Base-by-base conservation (phyloP, 768 basidiomycete species). In the Trametes elegans region DNA sequence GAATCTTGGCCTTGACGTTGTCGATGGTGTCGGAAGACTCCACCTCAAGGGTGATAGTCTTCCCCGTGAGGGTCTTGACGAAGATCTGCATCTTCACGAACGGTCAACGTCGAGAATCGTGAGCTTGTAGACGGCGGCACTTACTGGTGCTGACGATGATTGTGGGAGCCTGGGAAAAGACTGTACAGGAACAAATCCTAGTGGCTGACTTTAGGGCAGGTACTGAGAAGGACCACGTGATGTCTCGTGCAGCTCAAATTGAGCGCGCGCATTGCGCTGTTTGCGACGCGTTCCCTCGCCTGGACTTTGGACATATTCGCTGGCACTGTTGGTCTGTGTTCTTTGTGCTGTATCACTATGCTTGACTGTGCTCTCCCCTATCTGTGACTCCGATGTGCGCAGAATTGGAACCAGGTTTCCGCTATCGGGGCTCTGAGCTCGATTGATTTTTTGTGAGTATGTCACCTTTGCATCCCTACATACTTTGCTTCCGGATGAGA, bases 41-140 rank as follows among this genome's bases (percentile, higher is more conserved):
- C 73, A 95, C 93, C 87, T 97, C 94, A 58, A 96, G 89, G 80
- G 93, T 95, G 85, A 97, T 97, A 61, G 93, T 95, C 88, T 95
- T 92, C 60, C 89, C 90, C 72, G 91, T 95, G 64, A 94, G 89
- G 79, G 92, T 94, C 76, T 82, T 87, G 75, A 87, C 85, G 78
- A 88, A 88, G 72, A 88, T 88, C 74, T 72, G 71, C 71, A 72
- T 72, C 61, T 68, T 71, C 63, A 59, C 53, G 57, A 49, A 57
- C 53, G 53, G 56, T 62, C 50, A 56, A 57, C 52, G 52, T 49
- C 55, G 51, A 59, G 57, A 44, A 39, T 59, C 29, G 59, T 49
- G 49, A 39, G 57, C 58, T 55, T 58, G 58, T 32, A 50, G 55
- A 48, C 55, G 59, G 34, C 45, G 45, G 52, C 49, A 56, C 61